Evolutionary conservation across 352 stramenopile genomes (phyloP).

Genomic region (Albugo laibachii): DNA sequence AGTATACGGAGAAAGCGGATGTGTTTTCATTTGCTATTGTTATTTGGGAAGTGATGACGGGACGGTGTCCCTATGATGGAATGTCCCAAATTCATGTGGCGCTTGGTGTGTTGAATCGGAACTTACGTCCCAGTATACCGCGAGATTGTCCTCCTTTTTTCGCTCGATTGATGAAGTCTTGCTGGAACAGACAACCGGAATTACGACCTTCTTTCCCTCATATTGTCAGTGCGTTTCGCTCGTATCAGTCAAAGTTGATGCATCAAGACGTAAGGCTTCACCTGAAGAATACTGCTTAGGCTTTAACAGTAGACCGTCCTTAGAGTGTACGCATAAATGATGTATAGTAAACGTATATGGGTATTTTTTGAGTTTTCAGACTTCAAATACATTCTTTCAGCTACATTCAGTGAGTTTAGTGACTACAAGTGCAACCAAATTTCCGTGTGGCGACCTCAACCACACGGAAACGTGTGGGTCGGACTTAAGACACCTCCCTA

Average conservation of each 20-base stretch:
- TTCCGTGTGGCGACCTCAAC: no score
- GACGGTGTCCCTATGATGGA: conserved; percentile 72
- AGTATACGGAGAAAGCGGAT: conserved; percentile 82
- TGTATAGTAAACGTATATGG: no score
- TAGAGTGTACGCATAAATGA: no score
- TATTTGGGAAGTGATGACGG: conserved; percentile 80
- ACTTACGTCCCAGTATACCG: conserved; percentile 39
- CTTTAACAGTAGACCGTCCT: no score
- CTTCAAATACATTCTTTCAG: no score
- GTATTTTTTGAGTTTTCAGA: no score
- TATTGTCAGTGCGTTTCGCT: conserved; percentile 45
- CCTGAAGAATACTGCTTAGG: no score
- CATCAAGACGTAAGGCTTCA: no score
- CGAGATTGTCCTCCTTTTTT: conserved; percentile 45
- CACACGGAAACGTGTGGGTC: no score
- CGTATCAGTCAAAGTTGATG: conserved; percentile 12
- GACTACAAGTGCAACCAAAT: no score
- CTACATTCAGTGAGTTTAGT: no score
- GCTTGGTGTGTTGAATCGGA: conserved; percentile 45
- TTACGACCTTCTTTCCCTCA: conserved; percentile 42
- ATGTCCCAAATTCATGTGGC: conserved; percentile 69
- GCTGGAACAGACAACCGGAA: conserved; percentile 49
- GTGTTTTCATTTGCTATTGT: conserved; percentile 83
- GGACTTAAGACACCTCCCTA: no score
- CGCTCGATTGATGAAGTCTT: conserved; percentile 46